A percentile compares a stretch with the other conserved stretches of the same genome.
These are phyloP conservation scores for Brettanomyces naardenensis DNA, from an alignment of 805 yeast species.

Conservation along the genomic window DNA sequence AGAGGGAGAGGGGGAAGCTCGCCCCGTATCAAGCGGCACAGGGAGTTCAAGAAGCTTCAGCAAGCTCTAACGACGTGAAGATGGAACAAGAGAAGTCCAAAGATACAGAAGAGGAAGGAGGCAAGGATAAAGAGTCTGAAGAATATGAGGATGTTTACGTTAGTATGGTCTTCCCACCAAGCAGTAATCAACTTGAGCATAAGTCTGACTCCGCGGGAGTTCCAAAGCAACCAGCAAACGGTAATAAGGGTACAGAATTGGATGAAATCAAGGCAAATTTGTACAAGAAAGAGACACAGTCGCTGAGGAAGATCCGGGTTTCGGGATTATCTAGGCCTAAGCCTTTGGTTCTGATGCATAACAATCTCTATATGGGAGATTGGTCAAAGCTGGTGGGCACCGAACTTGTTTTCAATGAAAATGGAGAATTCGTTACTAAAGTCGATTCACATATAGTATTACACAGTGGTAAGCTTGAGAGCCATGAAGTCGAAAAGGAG, in stretches of 20 bases:
- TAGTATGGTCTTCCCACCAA: conserved; percentile 43
- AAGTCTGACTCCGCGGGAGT: not conserved
- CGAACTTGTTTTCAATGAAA: conserved; percentile 34
- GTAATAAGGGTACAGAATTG: conserved; percentile 1
- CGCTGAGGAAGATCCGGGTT: conserved; percentile 31
- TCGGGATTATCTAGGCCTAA: conserved; percentile 46
- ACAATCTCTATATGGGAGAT: conserved; percentile 56
- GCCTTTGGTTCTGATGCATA: conserved; percentile 53
- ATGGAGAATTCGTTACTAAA: conserved; percentile 25
- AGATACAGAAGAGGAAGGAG: not conserved
- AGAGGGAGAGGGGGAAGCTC: conserved; percentile 7
- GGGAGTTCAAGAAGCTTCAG: conserved; percentile 21
- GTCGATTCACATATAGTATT: conserved; percentile 24
- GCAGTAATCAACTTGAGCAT: conserved; percentile 5
- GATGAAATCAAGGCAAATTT: conserved; percentile 7
- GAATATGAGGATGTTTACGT: conserved; percentile 42
- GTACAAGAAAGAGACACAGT: conserved; percentile 6
- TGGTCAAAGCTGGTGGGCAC: conserved; percentile 82
- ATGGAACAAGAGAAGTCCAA: not conserved
- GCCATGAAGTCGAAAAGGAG: conserved; percentile 13
- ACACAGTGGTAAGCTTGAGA: conserved; percentile 24
- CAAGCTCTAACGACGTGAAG: conserved; percentile 1
- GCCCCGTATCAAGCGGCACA: conserved; percentile 7
- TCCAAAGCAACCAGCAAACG: not conserved
- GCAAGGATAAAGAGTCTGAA: conserved; percentile 6